Evolutionary conservation across 2,329 filamentous ascomycete genomes (phyloP), one percentile per base, ranked within the genome.

Genomic region (Ophiosphaerella korrae): DNA sequence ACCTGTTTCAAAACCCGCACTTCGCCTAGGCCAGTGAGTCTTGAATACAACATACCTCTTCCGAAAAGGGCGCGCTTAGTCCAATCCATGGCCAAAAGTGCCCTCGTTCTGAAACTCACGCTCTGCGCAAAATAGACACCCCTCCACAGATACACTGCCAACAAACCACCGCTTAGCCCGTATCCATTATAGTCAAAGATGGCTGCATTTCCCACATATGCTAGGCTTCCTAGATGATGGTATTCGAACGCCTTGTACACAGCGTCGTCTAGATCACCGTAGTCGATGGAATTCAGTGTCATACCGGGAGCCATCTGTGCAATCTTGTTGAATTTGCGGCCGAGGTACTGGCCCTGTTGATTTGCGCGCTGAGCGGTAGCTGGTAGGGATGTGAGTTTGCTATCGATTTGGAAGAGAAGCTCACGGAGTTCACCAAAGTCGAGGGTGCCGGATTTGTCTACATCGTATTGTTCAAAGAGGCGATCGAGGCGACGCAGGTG

Each of bases 91-190:
- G 92, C 92, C 75, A 99, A 80, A 67, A 99, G 76, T 58, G 91
- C 84, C 56, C 93, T 84, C 23, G 94, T 99, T 62, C 94, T 81
- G 52, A 97, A 82, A 74, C 92, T 97, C 41, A 99, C 94, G 68
- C 91, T 96, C 80, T 99, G 91, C 11, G 94, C 92, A 78, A 99
- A 99, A 76, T 99, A 99, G 12, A 97, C 88, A 58, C 90, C 92
- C 55, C 94, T 82, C 94, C 94, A 99, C 31, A 96, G 84, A 73
- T 99, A 99, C 42, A 97, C 93, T 0, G 92, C 94, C 82, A 95
- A 83, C 39, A 99, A 75, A 0, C 94, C 94, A 43, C 94, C 94
- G 1, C 85, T 85, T 50, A 94, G 77, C 63, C 82, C 92, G 79
- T 88, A 83, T 0, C 91, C 92, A 37, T 87, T 84, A 46, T 94